A percentile compares a stretch with the other conserved stretches of the same genome.
Conservation (phyloP, 1,284 basidiomycete species). For the Cutaneotrichosporon sp. region DNA sequence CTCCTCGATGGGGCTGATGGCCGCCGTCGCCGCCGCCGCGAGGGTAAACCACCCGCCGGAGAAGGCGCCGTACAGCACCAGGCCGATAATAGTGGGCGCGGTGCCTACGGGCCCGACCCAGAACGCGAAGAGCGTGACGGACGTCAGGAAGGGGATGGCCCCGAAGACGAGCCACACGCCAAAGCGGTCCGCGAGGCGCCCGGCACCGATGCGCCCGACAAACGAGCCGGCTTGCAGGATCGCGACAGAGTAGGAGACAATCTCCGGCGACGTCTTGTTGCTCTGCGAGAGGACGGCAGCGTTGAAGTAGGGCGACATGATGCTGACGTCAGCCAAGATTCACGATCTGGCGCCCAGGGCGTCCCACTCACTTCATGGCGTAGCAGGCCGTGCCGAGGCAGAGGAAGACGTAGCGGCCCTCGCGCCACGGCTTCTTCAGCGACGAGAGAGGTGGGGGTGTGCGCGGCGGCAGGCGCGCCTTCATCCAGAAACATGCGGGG, state of each 20-base stretch:
- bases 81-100: conserved; percentile 34
- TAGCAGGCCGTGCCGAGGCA: conserved; percentile 33
- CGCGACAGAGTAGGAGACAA: conserved; percentile 28
- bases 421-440: conserved; percentile 33
- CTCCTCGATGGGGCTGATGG: conserved; percentile 17
- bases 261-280: conserved; percentile 8
- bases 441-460: conserved; percentile 20
- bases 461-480: conserved; percentile 31
- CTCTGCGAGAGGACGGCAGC: conserved; percentile 15
- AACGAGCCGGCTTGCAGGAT: conserved; percentile 35
- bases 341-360: too few relatives aligned
- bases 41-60: conserved; percentile 48
- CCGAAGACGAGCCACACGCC: conserved; percentile 31
- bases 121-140: conserved; percentile 26
- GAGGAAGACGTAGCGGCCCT: conserved; percentile 35
- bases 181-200: conserved; percentile 28
- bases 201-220: conserved; percentile 26
- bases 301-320: conserved; percentile 26
- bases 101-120: conserved; percentile 21
- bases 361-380: conserved; percentile 18
- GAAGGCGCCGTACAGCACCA: conserved; percentile 41
- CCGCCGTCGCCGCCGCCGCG: conserved; percentile 33
- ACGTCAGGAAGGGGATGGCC: conserved; percentile 19
- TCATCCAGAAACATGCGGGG: conserved; percentile 31
- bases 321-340: conserved; percentile 2